Percentiles rank a stretch among this genome's conserved stretches.
Evolutionary conservation across 495 filamentous ascomycete genomes (phyloP).

Genomic region (Trypethelium eluteriae): DNA sequence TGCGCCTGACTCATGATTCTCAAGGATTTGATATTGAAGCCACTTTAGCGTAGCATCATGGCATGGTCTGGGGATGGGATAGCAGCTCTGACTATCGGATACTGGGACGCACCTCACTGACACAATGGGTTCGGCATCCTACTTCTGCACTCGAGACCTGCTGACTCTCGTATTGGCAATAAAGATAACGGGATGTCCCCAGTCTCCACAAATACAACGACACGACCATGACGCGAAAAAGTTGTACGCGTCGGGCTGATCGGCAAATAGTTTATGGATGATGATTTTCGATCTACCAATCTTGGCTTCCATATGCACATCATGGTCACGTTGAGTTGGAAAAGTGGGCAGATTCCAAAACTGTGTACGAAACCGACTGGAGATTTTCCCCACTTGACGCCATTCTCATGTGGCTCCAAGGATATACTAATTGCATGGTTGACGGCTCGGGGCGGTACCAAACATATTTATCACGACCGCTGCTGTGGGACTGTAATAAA

Average conservation of each 20-base stretch:
- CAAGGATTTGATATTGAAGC: not conserved
- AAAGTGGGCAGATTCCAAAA: constrained; percentile 3
- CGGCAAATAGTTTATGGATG: constrained; percentile 1
- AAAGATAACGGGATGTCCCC: not conserved
- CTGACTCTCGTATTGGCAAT: not conserved
- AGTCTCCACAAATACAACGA: not conserved
- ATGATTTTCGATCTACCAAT: not conserved
- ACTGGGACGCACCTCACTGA: not conserved
- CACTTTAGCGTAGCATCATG: constrained; percentile 9
- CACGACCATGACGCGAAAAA: constrained; percentile 10
- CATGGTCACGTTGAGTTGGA: constrained; percentile 8
- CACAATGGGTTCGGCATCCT: constrained; percentile 10
- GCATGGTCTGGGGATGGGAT: not conserved
- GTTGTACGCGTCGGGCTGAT: not conserved
- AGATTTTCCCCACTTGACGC: not conserved
- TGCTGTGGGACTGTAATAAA: not conserved
- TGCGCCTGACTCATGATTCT: not conserved
- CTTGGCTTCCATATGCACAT: constrained; percentile 6
- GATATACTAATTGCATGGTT: constrained; percentile 8
- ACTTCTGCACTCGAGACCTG: constrained; percentile 5
- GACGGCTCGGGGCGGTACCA: constrained; percentile 10
- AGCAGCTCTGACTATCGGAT: not conserved
- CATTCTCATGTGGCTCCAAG: constrained; percentile 10
- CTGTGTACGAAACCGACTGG: not conserved
- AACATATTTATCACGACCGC: not conserved